Conservation (phyloP, 2,329 filamentous ascomycete species). For the Zalaria sp. region DNA sequence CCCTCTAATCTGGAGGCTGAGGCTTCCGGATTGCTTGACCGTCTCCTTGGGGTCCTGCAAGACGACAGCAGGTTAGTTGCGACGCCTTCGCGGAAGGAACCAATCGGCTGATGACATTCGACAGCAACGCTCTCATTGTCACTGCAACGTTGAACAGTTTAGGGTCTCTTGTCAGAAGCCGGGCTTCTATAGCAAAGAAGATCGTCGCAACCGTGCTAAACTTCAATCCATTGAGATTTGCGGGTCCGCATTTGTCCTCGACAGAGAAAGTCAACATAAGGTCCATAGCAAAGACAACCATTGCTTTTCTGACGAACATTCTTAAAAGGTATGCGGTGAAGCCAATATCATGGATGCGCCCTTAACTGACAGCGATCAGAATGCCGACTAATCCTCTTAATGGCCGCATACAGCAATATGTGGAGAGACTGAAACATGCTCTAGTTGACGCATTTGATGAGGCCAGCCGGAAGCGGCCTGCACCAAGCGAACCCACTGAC, state of each 20-base stretch:
- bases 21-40: conserved; percentile 77
- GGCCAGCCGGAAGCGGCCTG: conserved; percentile 59
- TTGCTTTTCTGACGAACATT: conserved; percentile 70
- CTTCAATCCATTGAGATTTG: conserved; percentile 82
- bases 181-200: conserved; percentile 68
- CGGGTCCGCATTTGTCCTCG: conserved; percentile 39
- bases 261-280: conserved; percentile 70
- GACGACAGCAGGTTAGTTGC: conserved; percentile 65
- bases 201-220: conserved; percentile 74
- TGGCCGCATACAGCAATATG: conserved; percentile 70
- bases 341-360: no score
- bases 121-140: conserved; percentile 72
- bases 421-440: conserved; percentile 68
- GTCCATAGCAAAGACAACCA: conserved; percentile 89
- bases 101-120: no score
- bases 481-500: conserved; percentile 56
- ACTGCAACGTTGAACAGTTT: conserved; percentile 87
- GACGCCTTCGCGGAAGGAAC: no score
- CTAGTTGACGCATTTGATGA: conserved; percentile 72
- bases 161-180: conserved; percentile 66
- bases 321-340: conserved; percentile 49
- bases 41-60: conserved; percentile 72
- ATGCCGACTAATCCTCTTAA: conserved; percentile 65
- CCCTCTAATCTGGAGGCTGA: conserved; percentile 80
- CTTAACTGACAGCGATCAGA: conserved; percentile 27